Percentiles rank a stretch among this genome's conserved stretches.
Evolutionary conservation across 371 early-diverging fungal genomes (phyloP).

Genomic region (Mycotypha africana): DNA sequence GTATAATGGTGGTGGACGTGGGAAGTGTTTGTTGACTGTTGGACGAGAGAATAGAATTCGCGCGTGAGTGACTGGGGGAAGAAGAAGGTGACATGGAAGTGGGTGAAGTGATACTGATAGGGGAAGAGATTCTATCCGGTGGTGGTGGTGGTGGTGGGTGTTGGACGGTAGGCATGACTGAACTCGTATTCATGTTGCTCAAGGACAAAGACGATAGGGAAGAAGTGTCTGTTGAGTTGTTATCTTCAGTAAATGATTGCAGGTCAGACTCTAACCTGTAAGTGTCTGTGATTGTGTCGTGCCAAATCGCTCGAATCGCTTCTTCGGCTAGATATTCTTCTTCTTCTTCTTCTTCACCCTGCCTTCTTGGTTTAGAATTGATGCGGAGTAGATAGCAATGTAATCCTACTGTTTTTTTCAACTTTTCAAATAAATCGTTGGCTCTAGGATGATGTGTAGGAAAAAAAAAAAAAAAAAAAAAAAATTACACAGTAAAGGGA

Average conservation of each 20-base stretch:
- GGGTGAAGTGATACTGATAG: conserved; percentile 1
- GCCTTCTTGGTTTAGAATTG: conserved; percentile 42
- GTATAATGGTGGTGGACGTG: conserved; percentile 5
- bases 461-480: too few relatives aligned
- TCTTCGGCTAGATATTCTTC: conserved; percentile 9
- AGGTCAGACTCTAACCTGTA: conserved; percentile 27
- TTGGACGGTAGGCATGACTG: not conserved
- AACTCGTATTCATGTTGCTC: not conserved
- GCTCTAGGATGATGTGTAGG: conserved; percentile 33
- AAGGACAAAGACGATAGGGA: not conserved
- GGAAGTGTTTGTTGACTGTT: not conserved
- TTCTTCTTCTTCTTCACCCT: conserved; percentile 19
- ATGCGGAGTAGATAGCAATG: conserved; percentile 59
- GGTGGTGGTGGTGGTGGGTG: not conserved
- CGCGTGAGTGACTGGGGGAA: conserved; percentile 18
- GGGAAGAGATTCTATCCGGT: not conserved
- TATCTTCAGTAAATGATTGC: conserved; percentile 9
- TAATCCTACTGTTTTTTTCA: conserved; percentile 64
- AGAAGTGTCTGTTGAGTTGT: not conserved
- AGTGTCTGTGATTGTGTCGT: conserved; percentile 9
- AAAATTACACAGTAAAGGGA: too few relatives aligned
- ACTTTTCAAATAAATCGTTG: conserved; percentile 50
- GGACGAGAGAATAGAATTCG: conserved; percentile 13
- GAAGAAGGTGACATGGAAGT: conserved; percentile 10
- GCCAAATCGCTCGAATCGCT: conserved; percentile 16